Conservation (phyloP, 148 eudicot species). For the Persicaria tinctoria region DNA sequence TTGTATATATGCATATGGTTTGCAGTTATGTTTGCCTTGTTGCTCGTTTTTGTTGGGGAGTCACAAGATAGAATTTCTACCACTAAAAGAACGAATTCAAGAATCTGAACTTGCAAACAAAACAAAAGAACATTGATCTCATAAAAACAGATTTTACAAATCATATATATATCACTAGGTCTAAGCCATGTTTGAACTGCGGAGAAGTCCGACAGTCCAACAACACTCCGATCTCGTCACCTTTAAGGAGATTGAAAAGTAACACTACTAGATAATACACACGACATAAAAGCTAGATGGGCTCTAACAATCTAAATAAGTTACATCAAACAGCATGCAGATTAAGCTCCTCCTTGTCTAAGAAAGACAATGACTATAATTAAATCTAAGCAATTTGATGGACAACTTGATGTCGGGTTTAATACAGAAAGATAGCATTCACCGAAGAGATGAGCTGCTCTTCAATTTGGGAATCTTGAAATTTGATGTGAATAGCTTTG, state of each 20-base stretch:
- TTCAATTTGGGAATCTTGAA: slow-evolving; percentile 17
- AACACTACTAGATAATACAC: background rate
- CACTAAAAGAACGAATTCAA: too few species aligned
- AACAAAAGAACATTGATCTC: background rate
- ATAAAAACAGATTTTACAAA: background rate
- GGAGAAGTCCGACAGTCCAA: background rate
- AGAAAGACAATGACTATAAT: background rate
- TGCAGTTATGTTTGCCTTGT: too few species aligned
- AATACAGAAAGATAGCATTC: background rate
- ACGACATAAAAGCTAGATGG: background rate
- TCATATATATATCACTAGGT: background rate
- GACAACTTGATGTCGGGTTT: background rate
- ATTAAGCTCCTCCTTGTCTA: background rate
- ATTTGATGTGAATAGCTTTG: slow-evolving; percentile 11
- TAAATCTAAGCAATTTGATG: background rate
- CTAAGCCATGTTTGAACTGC: background rate
- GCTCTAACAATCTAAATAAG: background rate
- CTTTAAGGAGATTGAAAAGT: background rate
- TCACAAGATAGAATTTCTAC: too few species aligned
- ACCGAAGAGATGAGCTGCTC: slow-evolving; percentile 5
- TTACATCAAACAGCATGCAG: background rate
- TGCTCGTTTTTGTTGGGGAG: too few species aligned
- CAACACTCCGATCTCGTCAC: background rate
- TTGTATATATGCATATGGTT: too few species aligned
- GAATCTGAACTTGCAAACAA: background rate